Conservation (phyloP, 257 asterid species). For the Ajuga chamaepitys region DNA sequence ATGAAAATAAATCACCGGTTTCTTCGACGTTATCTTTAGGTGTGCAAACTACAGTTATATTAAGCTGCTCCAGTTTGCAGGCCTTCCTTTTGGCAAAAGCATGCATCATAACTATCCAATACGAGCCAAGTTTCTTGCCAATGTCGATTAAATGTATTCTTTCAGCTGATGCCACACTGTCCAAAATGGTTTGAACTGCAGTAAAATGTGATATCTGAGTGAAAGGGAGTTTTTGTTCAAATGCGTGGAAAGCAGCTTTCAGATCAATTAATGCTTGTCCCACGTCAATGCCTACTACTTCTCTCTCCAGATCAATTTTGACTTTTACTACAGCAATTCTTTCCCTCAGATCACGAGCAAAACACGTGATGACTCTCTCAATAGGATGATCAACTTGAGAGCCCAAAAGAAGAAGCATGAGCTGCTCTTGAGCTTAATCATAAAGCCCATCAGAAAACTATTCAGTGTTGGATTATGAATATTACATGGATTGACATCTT, state of each 20-base stretch:
- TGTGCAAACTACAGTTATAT: too few species aligned
- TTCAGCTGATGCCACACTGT: constrained; percentile 25
- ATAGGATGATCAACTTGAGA: constrained; percentile 21
- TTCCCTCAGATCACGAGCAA: constrained; percentile 27
- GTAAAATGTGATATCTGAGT: constrained; percentile 23
- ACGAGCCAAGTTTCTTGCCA: constrained; percentile 25
- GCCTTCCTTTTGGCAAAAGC: constrained; percentile 19
- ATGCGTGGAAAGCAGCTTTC: neutral
- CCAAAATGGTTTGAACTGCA: constrained; percentile 35
- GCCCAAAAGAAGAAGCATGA: constrained; percentile 6
- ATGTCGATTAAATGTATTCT: constrained; percentile 35
- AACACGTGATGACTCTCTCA: constrained; percentile 19
- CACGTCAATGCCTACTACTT: neutral
- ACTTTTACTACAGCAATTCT: constrained; percentile 21
- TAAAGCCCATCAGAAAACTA: constrained; percentile 16
- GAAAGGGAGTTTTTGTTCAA: constrained; percentile 25
- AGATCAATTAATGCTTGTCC: too few species aligned
- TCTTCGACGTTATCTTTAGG: too few species aligned
- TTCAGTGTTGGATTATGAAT: too few species aligned
- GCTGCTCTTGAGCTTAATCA: constrained; percentile 26
- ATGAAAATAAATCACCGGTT: too few species aligned
- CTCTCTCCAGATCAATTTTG: neutral
- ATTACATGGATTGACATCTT: too few species aligned
- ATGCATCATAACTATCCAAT: constrained; percentile 37
- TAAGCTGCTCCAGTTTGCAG: too few species aligned